A percentile compares a stretch with the other conserved stretches of the same genome.
Evolutionary conservation across 129 eudicot genomes (phyloP).

Genomic region (Apium graveolens): DNA sequence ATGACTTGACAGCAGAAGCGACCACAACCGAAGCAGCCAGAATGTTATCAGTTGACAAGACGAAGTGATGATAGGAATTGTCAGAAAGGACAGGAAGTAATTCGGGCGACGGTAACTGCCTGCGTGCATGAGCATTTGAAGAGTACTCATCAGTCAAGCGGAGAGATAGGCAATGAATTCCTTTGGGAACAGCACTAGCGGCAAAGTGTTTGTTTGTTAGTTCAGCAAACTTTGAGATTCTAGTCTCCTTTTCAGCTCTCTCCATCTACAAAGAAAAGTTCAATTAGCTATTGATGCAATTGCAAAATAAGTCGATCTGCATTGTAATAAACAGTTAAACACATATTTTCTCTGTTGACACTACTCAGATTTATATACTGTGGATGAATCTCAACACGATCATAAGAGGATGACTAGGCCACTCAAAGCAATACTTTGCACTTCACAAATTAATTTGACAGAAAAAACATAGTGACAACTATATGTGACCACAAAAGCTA

Average conservation of each 20-base stretch:
- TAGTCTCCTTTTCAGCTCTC: constrained; percentile 78
- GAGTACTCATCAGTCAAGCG: constrained; percentile 89
- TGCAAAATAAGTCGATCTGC: not conserved
- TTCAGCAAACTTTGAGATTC: constrained; percentile 87
- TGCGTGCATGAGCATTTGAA: constrained; percentile 93
- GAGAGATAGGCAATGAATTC: constrained; percentile 89
- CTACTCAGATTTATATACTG: not conserved
- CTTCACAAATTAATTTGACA: not conserved
- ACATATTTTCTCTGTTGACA: not conserved
- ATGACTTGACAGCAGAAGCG: constrained; percentile 69
- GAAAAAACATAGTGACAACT: not conserved
- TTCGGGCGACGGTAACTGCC: constrained; percentile 87
- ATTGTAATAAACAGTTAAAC: not conserved
- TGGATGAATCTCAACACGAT: not conserved
- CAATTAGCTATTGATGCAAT: not conserved
- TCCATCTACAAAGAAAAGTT: constrained; percentile 62
- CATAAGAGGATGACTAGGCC: not conserved
- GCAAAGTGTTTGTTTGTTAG: constrained; percentile 94
- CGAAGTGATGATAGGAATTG: constrained; percentile 74
- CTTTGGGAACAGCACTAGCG: constrained; percentile 85
- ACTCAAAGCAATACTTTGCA: not conserved
- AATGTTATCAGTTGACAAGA: constrained; percentile 79
- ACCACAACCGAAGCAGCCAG: constrained; percentile 96
- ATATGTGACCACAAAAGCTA: not conserved
- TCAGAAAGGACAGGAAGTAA: constrained; percentile 89